Conservation (phyloP, 306 rosid species). For the Canavalia gladiata region DNA sequence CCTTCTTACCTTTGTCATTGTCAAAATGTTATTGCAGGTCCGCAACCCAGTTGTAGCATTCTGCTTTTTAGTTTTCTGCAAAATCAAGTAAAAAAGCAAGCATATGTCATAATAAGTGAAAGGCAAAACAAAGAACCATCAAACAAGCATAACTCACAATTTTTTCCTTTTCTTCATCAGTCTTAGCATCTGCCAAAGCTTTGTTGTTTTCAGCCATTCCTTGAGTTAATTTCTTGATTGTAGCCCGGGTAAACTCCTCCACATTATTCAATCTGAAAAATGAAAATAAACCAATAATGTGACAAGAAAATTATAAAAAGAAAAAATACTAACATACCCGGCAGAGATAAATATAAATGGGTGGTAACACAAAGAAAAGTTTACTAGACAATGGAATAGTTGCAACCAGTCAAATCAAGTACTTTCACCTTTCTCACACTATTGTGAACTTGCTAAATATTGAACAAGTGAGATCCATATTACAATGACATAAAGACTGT, state of each 20-base stretch:
- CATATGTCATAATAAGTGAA: background rate
- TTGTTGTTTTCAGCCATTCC: conserved; percentile 96
- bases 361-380: conserved; percentile 23
- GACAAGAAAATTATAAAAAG: background rate
- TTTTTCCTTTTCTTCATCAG: conserved; percentile 86
- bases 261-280: conserved; percentile 78
- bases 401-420: conserved; percentile 35
- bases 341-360: background rate
- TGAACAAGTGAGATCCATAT: background rate
- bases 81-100: conserved; percentile 40
- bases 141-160: conserved; percentile 68
- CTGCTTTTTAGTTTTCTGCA: conserved; percentile 91
- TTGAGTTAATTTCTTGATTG: conserved; percentile 95
- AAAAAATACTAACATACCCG: background rate
- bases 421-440: conserved; percentile 27
- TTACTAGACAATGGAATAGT: conserved; percentile 8
- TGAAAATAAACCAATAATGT: conserved; percentile 33
- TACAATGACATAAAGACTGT: conserved; percentile 5
- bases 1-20: conserved; percentile 81
- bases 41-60: conserved; percentile 94
- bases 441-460: background rate
- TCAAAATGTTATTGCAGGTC: conserved; percentile 90
- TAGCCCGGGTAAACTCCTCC: conserved; percentile 91
- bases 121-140: conserved; percentile 29
- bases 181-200: conserved; percentile 93